phyloP scores from a whole-genome alignment of 2,329 filamentous ascomycete species.

The Clarireedia paspali region DNA sequence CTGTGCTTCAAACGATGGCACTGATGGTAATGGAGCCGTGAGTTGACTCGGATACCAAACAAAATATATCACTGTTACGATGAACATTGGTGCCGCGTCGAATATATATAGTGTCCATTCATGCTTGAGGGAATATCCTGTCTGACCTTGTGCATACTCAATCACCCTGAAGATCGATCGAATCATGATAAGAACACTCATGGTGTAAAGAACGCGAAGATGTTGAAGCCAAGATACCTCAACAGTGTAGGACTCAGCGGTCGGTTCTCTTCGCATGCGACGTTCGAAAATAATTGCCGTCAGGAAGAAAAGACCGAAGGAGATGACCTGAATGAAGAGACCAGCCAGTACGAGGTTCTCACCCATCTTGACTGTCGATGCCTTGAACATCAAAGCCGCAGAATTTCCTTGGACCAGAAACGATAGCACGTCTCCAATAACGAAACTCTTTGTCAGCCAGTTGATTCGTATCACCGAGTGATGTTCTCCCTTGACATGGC shows the following conservation, averaged over 20 bases:
- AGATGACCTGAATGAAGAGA: slow-evolving; percentile 47
- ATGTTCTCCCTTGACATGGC: slow-evolving; percentile 27
- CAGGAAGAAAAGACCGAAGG: slow-evolving; percentile 48
- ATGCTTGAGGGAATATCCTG: slow-evolving; percentile 26
- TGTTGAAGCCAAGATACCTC: slow-evolving; percentile 28
- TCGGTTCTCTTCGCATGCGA: slow-evolving; percentile 14
- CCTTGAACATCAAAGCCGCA: slow-evolving; percentile 29
- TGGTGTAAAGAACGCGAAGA: slow-evolving; percentile 35
- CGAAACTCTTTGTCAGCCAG: slow-evolving; percentile 48
- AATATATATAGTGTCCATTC: slow-evolving; percentile 38
- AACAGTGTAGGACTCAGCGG: slow-evolving; percentile 7
- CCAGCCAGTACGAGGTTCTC: slow-evolving; percentile 48
- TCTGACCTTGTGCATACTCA: slow-evolving; percentile 38
- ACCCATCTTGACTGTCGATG: slow-evolving; percentile 32
- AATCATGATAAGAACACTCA: slow-evolving; percentile 38
- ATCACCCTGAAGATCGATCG: slow-evolving; percentile 39
- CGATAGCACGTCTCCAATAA: slow-evolving; percentile 44
- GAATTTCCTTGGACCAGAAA: slow-evolving; percentile 41
- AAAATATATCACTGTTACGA: slow-evolving; percentile 30
- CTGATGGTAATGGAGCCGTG: neutral
- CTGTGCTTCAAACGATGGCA: neutral
- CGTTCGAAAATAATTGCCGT: slow-evolving; percentile 31
- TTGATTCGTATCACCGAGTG: slow-evolving; percentile 32
- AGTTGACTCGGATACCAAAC: slow-evolving; percentile 11
- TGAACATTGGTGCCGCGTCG: slow-evolving; percentile 36